A percentile compares a stretch with the other conserved stretches of the same genome.
Conservation (phyloP, 2,329 filamentous ascomycete genomes). For the Ilyonectria robusta region DNA sequence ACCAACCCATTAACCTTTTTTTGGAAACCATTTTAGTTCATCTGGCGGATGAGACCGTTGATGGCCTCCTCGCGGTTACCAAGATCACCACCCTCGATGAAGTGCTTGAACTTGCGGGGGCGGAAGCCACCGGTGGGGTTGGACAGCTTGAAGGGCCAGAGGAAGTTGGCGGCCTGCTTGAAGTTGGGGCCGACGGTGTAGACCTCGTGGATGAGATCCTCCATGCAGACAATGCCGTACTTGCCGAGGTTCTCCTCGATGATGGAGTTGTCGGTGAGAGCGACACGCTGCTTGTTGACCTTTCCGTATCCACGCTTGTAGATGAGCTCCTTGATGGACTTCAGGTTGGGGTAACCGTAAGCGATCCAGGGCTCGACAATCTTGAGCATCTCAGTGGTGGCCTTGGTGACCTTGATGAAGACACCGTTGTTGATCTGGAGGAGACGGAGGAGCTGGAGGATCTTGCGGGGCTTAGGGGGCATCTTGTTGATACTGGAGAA, state of each 20-base stretch:
- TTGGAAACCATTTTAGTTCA: constrained; percentile 79
- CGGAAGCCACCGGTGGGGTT: constrained; percentile 98
- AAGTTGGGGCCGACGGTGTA: constrained; percentile 99
- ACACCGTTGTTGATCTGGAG: constrained; percentile 99
- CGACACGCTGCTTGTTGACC: constrained; percentile 97
- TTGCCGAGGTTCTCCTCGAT: constrained; percentile 97
- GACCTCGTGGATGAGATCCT: constrained; percentile 99
- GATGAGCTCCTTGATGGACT: constrained; percentile 98
- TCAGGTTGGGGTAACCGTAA: constrained; percentile 99
- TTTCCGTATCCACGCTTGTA: constrained; percentile 99
- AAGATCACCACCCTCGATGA: constrained; percentile 97
- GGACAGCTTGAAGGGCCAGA: constrained; percentile 99
- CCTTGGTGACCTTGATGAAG: constrained; percentile 98
- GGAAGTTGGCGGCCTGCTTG: constrained; percentile 99
- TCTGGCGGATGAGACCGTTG: constrained; percentile 95
- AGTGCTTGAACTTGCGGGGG: constrained; percentile 98
- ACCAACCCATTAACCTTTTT: constrained; percentile 46
- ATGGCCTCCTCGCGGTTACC: constrained; percentile 99
- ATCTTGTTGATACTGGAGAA: constrained; percentile 98
- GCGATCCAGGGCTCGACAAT: constrained; percentile 99
- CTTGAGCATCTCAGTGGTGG: constrained; percentile 96
- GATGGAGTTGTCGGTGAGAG: constrained; percentile 97
- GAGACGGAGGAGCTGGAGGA: constrained; percentile 98
- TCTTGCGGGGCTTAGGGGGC: constrained; percentile 99
- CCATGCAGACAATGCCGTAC: constrained; percentile 99